Percentiles rank a stretch among this genome's conserved stretches.
These are phyloP conservation scores for Agarophyton chilense DNA, from an alignment of 23 red algal genomes.

Conservation along the genomic window DNA sequence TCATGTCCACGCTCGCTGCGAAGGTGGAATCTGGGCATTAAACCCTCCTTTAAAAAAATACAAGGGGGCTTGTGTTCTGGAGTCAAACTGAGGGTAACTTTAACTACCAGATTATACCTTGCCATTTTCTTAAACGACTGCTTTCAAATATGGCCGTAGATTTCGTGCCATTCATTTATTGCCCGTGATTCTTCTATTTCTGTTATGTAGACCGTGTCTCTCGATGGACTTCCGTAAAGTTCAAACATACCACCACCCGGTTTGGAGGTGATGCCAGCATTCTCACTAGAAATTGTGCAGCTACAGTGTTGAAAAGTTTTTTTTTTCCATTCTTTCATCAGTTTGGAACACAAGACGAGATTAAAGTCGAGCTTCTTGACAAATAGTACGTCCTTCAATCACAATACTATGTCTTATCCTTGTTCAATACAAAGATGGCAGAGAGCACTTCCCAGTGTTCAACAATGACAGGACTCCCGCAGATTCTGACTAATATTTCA, in stretches of 20 bases:
- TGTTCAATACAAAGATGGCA: neutral
- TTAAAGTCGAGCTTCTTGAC: neutral
- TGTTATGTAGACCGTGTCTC: neutral
- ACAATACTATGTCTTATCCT: neutral
- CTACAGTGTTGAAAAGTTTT: neutral
- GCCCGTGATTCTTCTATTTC: neutral
- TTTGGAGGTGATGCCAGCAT: too few species aligned
- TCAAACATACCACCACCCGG: too few species aligned
- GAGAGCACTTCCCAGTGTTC: too few species aligned
- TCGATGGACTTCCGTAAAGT: too few species aligned
- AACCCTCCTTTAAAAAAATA: neutral
- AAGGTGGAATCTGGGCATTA: neutral
- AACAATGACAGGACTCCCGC: too few species aligned
- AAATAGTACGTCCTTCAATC: conserved; percentile 8
- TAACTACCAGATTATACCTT: neutral
- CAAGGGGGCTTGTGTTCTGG: neutral
- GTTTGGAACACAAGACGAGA: neutral
- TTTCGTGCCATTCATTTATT: neutral
- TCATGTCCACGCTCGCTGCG: neutral
- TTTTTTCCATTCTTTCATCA: neutral
- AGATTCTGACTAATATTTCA: neutral
- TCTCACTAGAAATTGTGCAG: neutral
- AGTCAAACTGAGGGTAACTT: neutral
- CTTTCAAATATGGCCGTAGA: neutral
- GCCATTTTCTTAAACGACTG: neutral